A percentile compares a stretch with the other conserved stretches of the same genome.
phyloP scores from a whole-genome alignment of 148 eudicot genomes.

The Salicornia ramosissima region DNA sequence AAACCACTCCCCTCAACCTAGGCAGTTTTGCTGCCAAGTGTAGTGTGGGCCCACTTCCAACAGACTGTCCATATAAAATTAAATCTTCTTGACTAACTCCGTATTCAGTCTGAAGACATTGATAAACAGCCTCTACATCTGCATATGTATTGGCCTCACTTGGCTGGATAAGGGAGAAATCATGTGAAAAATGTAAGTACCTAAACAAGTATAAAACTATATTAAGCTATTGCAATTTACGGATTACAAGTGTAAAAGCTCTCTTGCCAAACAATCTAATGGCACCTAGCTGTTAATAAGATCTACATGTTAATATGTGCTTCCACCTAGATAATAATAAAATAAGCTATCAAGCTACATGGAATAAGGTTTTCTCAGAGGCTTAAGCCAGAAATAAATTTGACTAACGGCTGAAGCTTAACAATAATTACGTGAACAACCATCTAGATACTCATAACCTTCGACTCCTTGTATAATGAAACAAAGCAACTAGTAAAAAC shows the following conservation, averaged over 20 bases:
- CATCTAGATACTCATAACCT: not conserved
- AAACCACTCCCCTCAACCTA: slow-evolving; percentile 93
- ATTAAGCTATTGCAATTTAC: not conserved
- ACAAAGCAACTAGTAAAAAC: not conserved
- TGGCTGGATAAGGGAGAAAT: slow-evolving; percentile 49
- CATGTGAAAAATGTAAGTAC: slow-evolving; percentile 2
- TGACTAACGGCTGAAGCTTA: not conserved
- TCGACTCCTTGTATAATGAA: not conserved
- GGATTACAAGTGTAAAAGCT: too few relatives aligned
- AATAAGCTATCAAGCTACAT: too few relatives aligned
- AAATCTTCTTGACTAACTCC: slow-evolving; percentile 92
- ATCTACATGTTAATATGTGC: not conserved
- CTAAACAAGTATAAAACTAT: not conserved
- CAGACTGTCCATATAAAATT: slow-evolving; percentile 94
- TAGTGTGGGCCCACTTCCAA: slow-evolving; percentile 96
- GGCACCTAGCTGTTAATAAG: not conserved
- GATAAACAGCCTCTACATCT: slow-evolving; percentile 96
- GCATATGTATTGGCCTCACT: slow-evolving; percentile 88
- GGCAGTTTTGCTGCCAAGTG: slow-evolving; percentile 90
- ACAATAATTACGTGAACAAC: not conserved
- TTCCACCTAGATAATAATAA: not conserved
- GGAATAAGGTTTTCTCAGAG: not conserved
- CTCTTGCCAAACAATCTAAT: not conserved
- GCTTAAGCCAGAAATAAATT: not conserved
- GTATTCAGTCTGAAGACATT: slow-evolving; percentile 87